phyloP scores from a whole-genome alignment of 805 yeast genomes.

The Nakazawaea wyomingensis region DNA sequence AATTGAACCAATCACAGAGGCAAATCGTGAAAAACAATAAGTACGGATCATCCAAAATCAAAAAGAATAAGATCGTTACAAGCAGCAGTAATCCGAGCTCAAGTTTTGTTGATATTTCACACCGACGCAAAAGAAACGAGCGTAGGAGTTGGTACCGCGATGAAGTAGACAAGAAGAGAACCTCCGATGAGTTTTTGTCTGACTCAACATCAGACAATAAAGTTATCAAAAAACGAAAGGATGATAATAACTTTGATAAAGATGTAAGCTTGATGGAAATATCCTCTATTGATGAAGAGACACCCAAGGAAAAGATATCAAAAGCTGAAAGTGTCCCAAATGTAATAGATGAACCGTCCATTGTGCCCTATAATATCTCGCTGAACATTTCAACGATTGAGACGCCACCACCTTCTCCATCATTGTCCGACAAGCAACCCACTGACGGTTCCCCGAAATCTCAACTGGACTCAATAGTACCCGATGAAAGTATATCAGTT shows the following conservation, averaged over 20 bases:
- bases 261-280: conserved; percentile 5
- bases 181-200: neutral
- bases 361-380: no score
- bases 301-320: no score
- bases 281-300: conserved; percentile 1
- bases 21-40: conserved; percentile 2
- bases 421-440: no score
- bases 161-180: conserved; percentile 34
- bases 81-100: conserved; percentile 4
- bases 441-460: no score
- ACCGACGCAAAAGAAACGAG: neutral
- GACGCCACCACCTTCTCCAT: no score
- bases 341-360: no score
- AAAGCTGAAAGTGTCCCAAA: no score
- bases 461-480: no score
- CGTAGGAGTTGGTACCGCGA: conserved; percentile 15
- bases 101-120: neutral
- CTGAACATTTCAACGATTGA: no score
- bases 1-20: conserved; percentile 7
- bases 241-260: neutral
- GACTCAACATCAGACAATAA: neutral
- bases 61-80: conserved; percentile 7
- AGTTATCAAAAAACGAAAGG: neutral
- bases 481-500: no score
- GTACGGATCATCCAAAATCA: conserved; percentile 9